A percentile compares a stretch with the other conserved stretches of the same genome.
These are phyloP conservation scores for Serendipita vermifera DNA, from an alignment of 768 basidiomycete genomes.

Conservation along the genomic window DNA sequence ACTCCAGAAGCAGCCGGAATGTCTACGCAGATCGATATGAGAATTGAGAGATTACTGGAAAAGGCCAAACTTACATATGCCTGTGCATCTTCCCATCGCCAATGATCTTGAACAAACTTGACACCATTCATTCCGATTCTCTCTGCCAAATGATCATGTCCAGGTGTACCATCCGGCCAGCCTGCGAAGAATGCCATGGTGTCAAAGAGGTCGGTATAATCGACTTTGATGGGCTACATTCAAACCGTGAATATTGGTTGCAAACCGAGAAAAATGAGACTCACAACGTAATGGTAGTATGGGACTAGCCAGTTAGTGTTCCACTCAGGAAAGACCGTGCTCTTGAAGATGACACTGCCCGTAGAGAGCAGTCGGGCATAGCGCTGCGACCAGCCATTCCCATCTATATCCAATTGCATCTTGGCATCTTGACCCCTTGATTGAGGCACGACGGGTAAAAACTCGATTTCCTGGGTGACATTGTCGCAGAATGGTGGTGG, in stretches of 20 bases:
- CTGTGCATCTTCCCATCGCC: slow-evolving; percentile 27
- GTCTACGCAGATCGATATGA: slow-evolving; percentile 13
- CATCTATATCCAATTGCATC: slow-evolving; percentile 21
- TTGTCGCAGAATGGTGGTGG: slow-evolving; percentile 25
- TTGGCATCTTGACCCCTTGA: background rate
- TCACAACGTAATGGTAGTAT: slow-evolving; percentile 27
- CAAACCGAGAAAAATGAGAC: slow-evolving; percentile 9
- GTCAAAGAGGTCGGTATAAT: slow-evolving; percentile 24
- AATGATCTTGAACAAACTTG: slow-evolving; percentile 22
- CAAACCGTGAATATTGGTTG: background rate
- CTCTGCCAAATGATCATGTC: slow-evolving; percentile 22
- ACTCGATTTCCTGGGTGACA: slow-evolving; percentile 21
- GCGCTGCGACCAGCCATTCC: slow-evolving; percentile 27
- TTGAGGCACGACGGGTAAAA: slow-evolving; percentile 6
- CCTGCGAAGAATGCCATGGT: slow-evolving; percentile 25
- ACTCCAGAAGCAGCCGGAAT: slow-evolving; percentile 24
- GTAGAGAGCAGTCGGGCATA: slow-evolving; percentile 22
- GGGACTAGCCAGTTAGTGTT: slow-evolving; percentile 25
- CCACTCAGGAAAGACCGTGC: slow-evolving; percentile 27
- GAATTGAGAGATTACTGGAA: background rate
- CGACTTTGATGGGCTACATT: slow-evolving; percentile 22
- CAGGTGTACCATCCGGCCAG: slow-evolving; percentile 19
- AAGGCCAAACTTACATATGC: slow-evolving; percentile 19
- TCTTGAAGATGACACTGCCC: slow-evolving; percentile 25
- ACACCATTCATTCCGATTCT: slow-evolving; percentile 21